Conservation (phyloP, 257 asterid genomes). For the Agastache rugosa region DNA sequence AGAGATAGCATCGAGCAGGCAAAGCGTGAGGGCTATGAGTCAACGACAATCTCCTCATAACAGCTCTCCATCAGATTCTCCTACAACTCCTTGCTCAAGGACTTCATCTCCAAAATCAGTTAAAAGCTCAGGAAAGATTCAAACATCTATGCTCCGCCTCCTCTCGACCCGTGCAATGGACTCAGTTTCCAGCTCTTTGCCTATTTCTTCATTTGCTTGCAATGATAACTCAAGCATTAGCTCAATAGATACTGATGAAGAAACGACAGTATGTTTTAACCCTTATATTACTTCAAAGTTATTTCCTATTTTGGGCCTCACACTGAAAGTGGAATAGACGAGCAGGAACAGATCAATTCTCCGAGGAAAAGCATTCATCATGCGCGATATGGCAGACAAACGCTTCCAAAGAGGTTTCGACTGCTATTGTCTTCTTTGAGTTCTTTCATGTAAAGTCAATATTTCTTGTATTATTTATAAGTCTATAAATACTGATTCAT, state of each 20-base stretch:
- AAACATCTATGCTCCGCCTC: constrained; percentile 59
- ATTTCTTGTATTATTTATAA: neutral
- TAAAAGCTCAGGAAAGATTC: constrained; percentile 44
- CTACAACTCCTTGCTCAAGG: constrained; percentile 45
- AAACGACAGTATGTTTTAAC: constrained; percentile 56
- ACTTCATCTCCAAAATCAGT: constrained; percentile 53
- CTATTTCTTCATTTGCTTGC: constrained; percentile 48
- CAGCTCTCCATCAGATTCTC: constrained; percentile 58
- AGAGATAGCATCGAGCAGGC: constrained; percentile 43
- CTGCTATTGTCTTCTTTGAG: neutral
- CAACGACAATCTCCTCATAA: constrained; percentile 49
- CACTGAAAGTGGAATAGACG: constrained; percentile 42
- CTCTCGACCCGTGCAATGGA: constrained; percentile 60
- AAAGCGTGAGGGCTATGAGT: constrained; percentile 35
- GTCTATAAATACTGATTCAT: neutral
- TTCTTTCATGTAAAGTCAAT: too few species aligned
- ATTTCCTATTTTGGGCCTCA: constrained; percentile 19
- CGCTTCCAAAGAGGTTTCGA: constrained; percentile 60
- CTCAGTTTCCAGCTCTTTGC: constrained; percentile 40
- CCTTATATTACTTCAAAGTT: constrained; percentile 24
- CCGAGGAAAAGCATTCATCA: constrained; percentile 42
- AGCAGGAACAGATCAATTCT: constrained; percentile 58
- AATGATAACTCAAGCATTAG: constrained; percentile 52
- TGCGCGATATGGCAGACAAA: constrained; percentile 44
- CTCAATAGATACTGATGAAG: constrained; percentile 59